These are phyloP conservation scores for Alternaria dauci DNA, from an alignment of 2,329 filamentous ascomycete species.

Conservation along the genomic window DNA sequence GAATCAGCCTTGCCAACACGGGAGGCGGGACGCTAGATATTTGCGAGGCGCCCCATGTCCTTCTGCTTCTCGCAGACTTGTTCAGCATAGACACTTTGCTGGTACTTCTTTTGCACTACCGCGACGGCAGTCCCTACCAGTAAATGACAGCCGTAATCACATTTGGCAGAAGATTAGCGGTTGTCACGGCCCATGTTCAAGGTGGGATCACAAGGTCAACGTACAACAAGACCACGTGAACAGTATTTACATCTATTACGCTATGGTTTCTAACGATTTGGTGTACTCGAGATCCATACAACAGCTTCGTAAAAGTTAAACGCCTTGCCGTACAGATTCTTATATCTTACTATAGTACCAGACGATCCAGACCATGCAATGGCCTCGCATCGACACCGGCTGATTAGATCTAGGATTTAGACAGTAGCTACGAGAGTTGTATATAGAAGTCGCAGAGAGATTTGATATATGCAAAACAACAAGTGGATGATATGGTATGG, in stretches of 20 bases:
- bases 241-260: constrained; percentile 1
- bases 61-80: not conserved
- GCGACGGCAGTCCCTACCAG: not conserved
- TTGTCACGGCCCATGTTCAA: not conserved
- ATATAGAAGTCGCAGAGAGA: constrained; percentile 19
- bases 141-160: not conserved
- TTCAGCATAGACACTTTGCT: not conserved
- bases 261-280: not conserved
- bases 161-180: not conserved
- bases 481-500: constrained; percentile 15
- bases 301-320: constrained; percentile 1
- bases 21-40: not conserved
- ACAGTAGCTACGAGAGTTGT: constrained; percentile 1
- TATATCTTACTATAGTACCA: not conserved
- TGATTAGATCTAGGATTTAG: constrained; percentile 34
- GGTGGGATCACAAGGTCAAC: not conserved
- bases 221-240: not conserved
- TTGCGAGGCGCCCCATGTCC: not conserved
- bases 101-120: not conserved
- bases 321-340: not conserved
- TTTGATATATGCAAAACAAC: constrained; percentile 28
- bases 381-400: constrained; percentile 34
- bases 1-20: constrained; percentile 4
- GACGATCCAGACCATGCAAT: constrained; percentile 1
- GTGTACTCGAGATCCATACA: constrained; percentile 1